phyloP scores from a whole-genome alignment of 805 yeast genomes.

The Starmera caribaea region DNA sequence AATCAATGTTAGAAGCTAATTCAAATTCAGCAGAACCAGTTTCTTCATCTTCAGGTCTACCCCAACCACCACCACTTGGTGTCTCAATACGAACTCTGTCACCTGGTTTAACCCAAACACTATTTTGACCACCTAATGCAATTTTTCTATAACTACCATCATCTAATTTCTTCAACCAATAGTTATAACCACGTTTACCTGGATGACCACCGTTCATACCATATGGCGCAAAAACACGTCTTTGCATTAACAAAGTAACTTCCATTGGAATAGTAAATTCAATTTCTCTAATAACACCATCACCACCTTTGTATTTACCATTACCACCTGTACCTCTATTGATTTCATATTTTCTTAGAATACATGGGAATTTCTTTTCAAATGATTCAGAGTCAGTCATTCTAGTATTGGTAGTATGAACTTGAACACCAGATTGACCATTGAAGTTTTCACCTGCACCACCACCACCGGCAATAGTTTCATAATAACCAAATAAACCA shows the following conservation, averaged over 20 bases:
- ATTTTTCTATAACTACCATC: constrained; percentile 24
- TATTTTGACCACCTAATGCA: constrained; percentile 17
- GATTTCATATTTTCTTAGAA: constrained; percentile 34
- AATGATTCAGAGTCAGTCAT: constrained; percentile 47
- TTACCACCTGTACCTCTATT: constrained; percentile 38
- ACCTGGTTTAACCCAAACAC: constrained; percentile 1
- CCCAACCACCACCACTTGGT: constrained; percentile 40
- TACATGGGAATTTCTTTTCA: constrained; percentile 42
- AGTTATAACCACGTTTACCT: constrained; percentile 39
- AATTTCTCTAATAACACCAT: constrained; percentile 41
- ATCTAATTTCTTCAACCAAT: constrained; percentile 24
- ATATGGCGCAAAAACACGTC: constrained; percentile 45
- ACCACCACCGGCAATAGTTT: constrained; percentile 47
- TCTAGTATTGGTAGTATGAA: constrained; percentile 44
- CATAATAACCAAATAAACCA: constrained; percentile 37
- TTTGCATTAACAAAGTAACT: constrained; percentile 37
- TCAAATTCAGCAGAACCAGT: neutral
- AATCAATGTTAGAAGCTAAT: neutral
- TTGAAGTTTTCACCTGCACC: constrained; percentile 45
- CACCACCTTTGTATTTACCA: constrained; percentile 39
- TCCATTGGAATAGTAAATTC: constrained; percentile 32
- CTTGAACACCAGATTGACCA: constrained; percentile 44
- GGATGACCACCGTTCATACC: constrained; percentile 45
- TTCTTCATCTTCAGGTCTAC: constrained; percentile 19
- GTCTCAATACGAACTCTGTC: constrained; percentile 21